Evolutionary conservation across 306 rosid species (phyloP).

Genomic region (Pterocarpus macrocarpus): DNA sequence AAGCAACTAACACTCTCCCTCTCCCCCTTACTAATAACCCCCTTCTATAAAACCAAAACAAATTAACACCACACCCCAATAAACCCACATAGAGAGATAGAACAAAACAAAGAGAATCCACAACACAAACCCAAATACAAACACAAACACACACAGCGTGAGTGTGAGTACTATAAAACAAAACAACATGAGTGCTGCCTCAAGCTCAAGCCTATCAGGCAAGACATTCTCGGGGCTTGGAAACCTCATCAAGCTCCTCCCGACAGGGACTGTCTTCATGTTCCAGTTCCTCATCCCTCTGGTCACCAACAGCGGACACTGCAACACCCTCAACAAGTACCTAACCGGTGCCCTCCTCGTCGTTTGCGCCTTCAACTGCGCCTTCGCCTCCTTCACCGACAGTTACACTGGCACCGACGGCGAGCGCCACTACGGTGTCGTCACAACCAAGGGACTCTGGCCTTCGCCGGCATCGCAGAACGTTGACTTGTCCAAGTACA

Average conservation of each 20-base stretch:
- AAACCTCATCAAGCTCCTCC: slow-evolving; percentile 78
- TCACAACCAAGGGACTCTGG: slow-evolving; percentile 70
- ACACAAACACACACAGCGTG: background rate
- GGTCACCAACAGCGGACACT: slow-evolving; percentile 72
- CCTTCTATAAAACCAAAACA: slow-evolving; percentile 37
- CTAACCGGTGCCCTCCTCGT: slow-evolving; percentile 54
- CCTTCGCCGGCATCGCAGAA: slow-evolving; percentile 58
- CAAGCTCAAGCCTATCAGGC: background rate
- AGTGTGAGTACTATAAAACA: background rate
- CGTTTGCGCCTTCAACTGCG: slow-evolving; percentile 66
- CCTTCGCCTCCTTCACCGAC: slow-evolving; percentile 80
- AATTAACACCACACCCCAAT: background rate
- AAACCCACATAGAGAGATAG: background rate
- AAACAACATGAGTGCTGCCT: background rate
- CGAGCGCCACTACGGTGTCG: slow-evolving; percentile 62
- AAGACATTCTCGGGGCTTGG: slow-evolving; percentile 62
- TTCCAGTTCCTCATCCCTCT: slow-evolving; percentile 81
- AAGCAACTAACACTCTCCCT: slow-evolving; percentile 42
- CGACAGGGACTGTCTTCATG: slow-evolving; percentile 78
- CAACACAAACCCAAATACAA: background rate
- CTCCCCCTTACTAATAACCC: background rate
- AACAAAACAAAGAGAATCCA: background rate
- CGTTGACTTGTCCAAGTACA: slow-evolving; percentile 55
- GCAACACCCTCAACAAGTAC: slow-evolving; percentile 63
- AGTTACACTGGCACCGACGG: slow-evolving; percentile 75